phyloP scores from a whole-genome alignment of 768 basidiomycete species.

The Lactarius tabidus region DNA sequence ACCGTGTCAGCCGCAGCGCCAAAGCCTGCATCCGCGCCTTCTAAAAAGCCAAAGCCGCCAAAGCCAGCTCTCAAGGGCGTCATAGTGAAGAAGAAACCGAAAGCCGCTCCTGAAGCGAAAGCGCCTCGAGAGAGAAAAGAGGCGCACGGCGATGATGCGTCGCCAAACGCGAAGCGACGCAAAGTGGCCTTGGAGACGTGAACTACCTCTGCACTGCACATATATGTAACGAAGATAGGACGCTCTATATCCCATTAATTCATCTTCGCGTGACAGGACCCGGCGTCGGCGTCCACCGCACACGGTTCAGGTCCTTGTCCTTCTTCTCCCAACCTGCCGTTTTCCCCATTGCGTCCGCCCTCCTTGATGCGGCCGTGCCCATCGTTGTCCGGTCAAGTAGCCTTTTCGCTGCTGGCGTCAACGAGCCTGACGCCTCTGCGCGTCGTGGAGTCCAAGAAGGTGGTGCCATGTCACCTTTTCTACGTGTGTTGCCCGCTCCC shows the following conservation, averaged over 20 bases:
- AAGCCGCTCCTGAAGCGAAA: slow-evolving; percentile 30
- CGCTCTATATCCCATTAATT: slow-evolving; percentile 2
- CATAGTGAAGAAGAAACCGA: slow-evolving; percentile 72
- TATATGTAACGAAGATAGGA: slow-evolving; percentile 12
- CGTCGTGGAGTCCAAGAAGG: slow-evolving; percentile 76
- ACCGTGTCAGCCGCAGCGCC: slow-evolving; percentile 25
- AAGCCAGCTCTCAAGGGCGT: slow-evolving; percentile 76
- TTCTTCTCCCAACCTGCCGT: slow-evolving; percentile 55
- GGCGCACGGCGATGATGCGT: slow-evolving; percentile 4
- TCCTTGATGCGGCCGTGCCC: slow-evolving; percentile 55
- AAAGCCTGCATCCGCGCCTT: slow-evolving; percentile 30
- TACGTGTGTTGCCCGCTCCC: slow-evolving; percentile 37
- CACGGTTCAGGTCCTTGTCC: slow-evolving; percentile 59
- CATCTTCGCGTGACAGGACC: slow-evolving; percentile 34
- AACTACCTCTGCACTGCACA: slow-evolving; percentile 12
- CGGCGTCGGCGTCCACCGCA: slow-evolving; percentile 81
- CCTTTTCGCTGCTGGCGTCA: slow-evolving; percentile 84
- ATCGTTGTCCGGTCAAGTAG: slow-evolving; percentile 70
- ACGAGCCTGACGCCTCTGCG: slow-evolving; percentile 62
- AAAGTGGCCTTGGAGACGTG: slow-evolving; percentile 37
- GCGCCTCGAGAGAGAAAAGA: slow-evolving; percentile 20
- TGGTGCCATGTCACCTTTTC: slow-evolving; percentile 67
- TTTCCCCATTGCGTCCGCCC: slow-evolving; percentile 65
- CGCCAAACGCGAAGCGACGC: slow-evolving; percentile 48
- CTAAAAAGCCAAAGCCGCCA: slow-evolving; percentile 65